Base-by-base conservation (phyloP, 768 basidiomycete species). In the Russula lepida region DNA sequence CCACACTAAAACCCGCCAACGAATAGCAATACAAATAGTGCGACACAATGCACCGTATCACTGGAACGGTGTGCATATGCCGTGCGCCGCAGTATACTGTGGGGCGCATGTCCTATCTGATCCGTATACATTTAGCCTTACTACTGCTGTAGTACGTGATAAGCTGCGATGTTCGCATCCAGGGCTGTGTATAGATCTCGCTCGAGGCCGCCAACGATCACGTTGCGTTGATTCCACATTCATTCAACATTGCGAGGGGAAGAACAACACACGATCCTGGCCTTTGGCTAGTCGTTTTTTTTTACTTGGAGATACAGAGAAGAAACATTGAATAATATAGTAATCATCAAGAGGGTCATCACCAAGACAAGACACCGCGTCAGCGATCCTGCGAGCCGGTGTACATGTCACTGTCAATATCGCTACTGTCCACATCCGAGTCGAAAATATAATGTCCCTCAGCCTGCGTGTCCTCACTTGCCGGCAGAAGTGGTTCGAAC, bases 401-500 rank as follows among this genome's bases (percentile, higher is more conserved):
- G 27, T 57, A 30, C 25, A 44, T 37, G 30, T 62, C 35, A 25
- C 49, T 37, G 30, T 58, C 56, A 41, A 35, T 57, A 8, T 63
- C 56, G 39, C 62, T 58, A 41, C 25, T 49, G 9, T 58, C 56
- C 25, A 58, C 30, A 37, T 58, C 62, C 35, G 56, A 54, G 49
- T 62, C 56, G 33, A 54, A 63, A 43, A 43, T 23, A 50, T 54
- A 25, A 33, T 49, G 35, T 11, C 25, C 35, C 25, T 33, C 32
- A 27, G 44, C 37, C 9, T 35, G 51, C n/a, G 30, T 32, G 23
- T 28, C 56, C 23, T 54, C 62, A 41, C 46, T 48, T 17, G 46
- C 13, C 23, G 37, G 37, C 17, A 63, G 39, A 15, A 63, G 62
- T 13, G 62, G 62, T 23, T 58, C 56, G 27, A 58, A 47, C 62